These are phyloP conservation scores for Cerioporus squamosus DNA, from an alignment of 1,284 basidiomycete genomes.

Conservation along the genomic window DNA sequence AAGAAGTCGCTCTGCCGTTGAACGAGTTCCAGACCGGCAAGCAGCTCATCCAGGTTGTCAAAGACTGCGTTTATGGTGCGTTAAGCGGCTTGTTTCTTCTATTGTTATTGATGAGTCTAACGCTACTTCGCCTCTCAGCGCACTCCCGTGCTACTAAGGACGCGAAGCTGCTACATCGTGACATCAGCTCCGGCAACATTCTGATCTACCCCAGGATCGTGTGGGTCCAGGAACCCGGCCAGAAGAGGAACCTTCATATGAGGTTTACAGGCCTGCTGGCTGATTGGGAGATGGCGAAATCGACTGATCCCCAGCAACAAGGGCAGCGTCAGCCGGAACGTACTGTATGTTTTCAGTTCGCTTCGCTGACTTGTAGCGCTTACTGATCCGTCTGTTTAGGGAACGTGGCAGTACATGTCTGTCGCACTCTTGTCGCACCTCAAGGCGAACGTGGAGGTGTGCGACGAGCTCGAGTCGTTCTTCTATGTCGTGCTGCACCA, in stretches of 20 bases:
- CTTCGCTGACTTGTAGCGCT: no score
- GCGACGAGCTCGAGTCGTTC: constrained; percentile 10
- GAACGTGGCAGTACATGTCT: constrained; percentile 4
- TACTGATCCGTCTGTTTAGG: no score
- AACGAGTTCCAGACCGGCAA: not conserved
- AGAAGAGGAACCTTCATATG: not conserved
- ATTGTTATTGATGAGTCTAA: not conserved
- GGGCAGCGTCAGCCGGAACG: constrained; percentile 4
- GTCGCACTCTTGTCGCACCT: not conserved
- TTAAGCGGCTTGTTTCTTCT: not conserved
- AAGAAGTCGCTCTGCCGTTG: constrained; percentile 24
- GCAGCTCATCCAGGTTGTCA: not conserved
- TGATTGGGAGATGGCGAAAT: constrained; percentile 17
- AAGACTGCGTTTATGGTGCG: constrained; percentile 5
- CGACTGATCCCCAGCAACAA: not conserved
- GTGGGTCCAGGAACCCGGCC: not conserved
- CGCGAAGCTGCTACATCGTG: not conserved
- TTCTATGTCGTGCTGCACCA: constrained; percentile 8
- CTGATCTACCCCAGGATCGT: constrained; percentile 2
- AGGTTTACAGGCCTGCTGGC: constrained; percentile 5
- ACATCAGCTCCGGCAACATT: constrained; percentile 12
- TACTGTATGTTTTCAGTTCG: not conserved
- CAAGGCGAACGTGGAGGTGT: not conserved
- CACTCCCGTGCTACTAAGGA: not conserved
- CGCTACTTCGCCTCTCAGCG: not conserved